Base-by-base conservation (phyloP, 129 eudicot genomes). In the Flaveria bidentis region DNA sequence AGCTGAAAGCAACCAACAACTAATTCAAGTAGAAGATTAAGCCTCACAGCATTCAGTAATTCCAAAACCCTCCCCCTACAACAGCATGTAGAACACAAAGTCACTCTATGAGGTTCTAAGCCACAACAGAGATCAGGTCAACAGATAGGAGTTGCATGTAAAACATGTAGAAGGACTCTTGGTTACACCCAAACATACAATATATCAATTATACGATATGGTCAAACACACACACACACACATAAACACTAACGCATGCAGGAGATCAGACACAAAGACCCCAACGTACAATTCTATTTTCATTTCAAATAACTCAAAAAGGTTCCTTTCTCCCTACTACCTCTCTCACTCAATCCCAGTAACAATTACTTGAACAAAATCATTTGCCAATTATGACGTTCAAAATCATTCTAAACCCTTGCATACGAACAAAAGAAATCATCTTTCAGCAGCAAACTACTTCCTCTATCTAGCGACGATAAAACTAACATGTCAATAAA, bases 241-340 rank as follows among this genome's bases (percentile, higher is more conserved):
- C 75, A 69, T 70, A 39, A 16, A 42, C 70, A 55, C 52, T n/a
- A 18, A 45, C 22, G 22, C 76, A 78, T 61, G 71, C 77, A 56
- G 1, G 52, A 57, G 20, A 53, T 41, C 1, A 42, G 20, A 26
- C 76, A 66, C 74, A 74, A 26, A 74, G 36, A 73, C 68, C 63
- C 42, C 16, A 44, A 60, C 25, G 45, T 74, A 23, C 42, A 55
- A 57, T 15, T 42, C 15, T 33, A 52, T 66, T 23, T 52, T 67
- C 66, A 76, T 66, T 52, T 51, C 74, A 63, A 47, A 47, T 41
- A 51, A 47, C 10, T 46, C 22, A 57, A 56, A 30, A 42, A 42
- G 57, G n/a, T 42, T 58, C 41, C 56, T 75, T 74, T 12, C 49
- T 1, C 70, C 78, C 8, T 62, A 45, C 62, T 17, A 75, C 22